A percentile compares a stretch with the other conserved stretches of the same genome.
phyloP scores from a whole-genome alignment of 352 stramenopile genomes.

The Globisporangium sylvaticum region DNA sequence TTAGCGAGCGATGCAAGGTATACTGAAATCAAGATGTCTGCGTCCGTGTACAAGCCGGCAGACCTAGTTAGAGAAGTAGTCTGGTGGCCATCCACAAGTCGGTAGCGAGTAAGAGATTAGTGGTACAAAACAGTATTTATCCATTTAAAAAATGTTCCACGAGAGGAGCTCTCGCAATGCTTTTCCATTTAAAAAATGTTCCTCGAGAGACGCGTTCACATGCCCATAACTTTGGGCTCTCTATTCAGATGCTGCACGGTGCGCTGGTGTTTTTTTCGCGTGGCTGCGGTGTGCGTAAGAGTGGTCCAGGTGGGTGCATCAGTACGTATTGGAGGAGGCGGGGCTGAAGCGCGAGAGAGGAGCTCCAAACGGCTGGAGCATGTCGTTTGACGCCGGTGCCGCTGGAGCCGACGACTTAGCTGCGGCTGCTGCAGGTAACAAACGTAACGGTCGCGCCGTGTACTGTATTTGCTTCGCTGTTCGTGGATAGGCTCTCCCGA shows the following conservation, averaged over 20 bases:
- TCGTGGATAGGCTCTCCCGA: not conserved
- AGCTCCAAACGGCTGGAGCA: constrained; percentile 7
- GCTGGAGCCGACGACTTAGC: not conserved
- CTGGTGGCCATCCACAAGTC: too few relatives aligned
- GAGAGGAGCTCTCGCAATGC: too few relatives aligned
- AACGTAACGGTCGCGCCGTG: not conserved
- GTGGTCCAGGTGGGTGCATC: constrained; percentile 5
- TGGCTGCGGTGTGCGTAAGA: constrained; percentile 4
- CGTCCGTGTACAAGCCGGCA: too few relatives aligned
- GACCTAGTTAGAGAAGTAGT: too few relatives aligned
- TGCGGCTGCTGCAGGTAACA: not conserved
- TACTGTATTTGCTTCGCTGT: not conserved
- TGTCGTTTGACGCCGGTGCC: constrained; percentile 1
- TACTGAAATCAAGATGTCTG: too few relatives aligned
- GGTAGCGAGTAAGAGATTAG: too few relatives aligned
- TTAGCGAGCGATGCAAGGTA: not conserved
- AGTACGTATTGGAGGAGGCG: not conserved
- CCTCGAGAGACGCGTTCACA: too few relatives aligned
- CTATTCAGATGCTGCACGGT: not conserved
- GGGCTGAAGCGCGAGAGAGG: constrained; percentile 4
- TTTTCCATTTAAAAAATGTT: too few relatives aligned
- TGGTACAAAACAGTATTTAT: too few relatives aligned
- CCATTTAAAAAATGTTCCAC: too few relatives aligned
- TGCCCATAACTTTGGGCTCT: not conserved
- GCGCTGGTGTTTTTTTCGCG: constrained; percentile 7